Percentiles rank a stretch among this genome's conserved stretches.
Evolutionary conservation across 2,329 filamentous ascomycete species (phyloP).

Genomic region (Parastagonospora avenae): DNA sequence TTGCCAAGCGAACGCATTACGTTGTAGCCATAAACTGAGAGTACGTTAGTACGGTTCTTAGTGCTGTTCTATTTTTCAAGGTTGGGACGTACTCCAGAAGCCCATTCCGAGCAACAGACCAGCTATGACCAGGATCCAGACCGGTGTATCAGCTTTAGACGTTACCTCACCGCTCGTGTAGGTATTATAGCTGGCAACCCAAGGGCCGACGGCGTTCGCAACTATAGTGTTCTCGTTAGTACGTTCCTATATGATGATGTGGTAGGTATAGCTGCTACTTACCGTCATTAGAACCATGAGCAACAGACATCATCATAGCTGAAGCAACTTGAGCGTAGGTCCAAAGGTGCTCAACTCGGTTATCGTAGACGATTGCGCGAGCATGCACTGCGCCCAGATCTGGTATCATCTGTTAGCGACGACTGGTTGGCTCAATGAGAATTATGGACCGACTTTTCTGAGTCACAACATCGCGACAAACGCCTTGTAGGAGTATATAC

Average conservation of each 20-base stretch:
- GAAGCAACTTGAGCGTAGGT: conserved; percentile 58
- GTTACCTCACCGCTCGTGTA: conserved; percentile 63
- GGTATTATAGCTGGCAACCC: conserved; percentile 31
- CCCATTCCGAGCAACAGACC: conserved; percentile 63
- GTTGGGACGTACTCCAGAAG: conserved; percentile 50
- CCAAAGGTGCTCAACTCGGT: conserved; percentile 34
- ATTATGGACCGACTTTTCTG: no score
- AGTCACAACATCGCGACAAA: conserved; percentile 45
- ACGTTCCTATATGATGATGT: no score
- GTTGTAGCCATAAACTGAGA: conserved; percentile 47
- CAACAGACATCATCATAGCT: conserved; percentile 43
- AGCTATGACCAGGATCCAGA: conserved; percentile 74
- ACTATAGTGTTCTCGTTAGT: no score
- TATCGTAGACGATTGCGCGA: conserved; percentile 37
- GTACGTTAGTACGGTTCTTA: no score
- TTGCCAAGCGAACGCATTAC: conserved; percentile 68
- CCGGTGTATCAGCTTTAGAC: conserved; percentile 67
- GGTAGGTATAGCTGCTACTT: no score
- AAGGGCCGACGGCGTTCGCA: conserved; percentile 33
- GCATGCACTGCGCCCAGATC: conserved; percentile 43
- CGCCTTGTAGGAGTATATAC: conserved; percentile 49
- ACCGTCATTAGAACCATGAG: conserved; percentile 75
- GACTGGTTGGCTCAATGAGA: no score
- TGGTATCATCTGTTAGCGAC: no score
- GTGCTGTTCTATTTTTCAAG: no score